Conservation (phyloP, 2,329 filamentous ascomycete genomes). For the Leptographium lundbergii region DNA sequence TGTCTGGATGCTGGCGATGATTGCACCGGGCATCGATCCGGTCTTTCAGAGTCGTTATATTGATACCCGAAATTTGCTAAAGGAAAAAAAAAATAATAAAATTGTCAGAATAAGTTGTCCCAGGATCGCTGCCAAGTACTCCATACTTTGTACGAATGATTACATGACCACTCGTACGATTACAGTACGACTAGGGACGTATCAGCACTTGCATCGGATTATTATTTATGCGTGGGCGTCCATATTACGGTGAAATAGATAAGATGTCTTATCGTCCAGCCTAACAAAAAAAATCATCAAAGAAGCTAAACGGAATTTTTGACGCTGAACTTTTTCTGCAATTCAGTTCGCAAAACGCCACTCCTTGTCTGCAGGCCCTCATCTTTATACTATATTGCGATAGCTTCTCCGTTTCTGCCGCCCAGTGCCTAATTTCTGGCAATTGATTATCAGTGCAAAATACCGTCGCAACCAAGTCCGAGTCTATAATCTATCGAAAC, state of each 20-base stretch:
- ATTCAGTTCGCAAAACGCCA: background rate
- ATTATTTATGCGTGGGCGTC: background rate
- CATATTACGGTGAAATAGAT: background rate
- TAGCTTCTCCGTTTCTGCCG: background rate
- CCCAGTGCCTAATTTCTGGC: background rate
- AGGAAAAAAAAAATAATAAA: constrained; percentile 1
- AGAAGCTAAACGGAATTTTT: background rate
- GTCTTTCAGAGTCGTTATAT: background rate
- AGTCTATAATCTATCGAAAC: background rate
- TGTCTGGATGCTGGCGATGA: background rate
- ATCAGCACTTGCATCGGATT: background rate
- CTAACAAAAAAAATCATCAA: constrained; percentile 1
- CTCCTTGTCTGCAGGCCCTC: background rate
- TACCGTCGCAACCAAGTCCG: background rate
- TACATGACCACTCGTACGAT: background rate
- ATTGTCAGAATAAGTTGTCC: background rate
- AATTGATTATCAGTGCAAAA: background rate
- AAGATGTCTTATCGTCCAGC: background rate
- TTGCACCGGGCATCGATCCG: background rate
- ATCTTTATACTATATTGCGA: background rate
- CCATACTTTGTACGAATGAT: background rate
- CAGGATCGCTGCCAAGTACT: background rate
- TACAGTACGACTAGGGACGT: too few species aligned
- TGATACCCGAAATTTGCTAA: constrained; percentile 3
- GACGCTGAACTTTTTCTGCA: background rate